phyloP scores from a whole-genome alignment of 2,329 filamentous ascomycete genomes.

The Xylaria sp. region DNA sequence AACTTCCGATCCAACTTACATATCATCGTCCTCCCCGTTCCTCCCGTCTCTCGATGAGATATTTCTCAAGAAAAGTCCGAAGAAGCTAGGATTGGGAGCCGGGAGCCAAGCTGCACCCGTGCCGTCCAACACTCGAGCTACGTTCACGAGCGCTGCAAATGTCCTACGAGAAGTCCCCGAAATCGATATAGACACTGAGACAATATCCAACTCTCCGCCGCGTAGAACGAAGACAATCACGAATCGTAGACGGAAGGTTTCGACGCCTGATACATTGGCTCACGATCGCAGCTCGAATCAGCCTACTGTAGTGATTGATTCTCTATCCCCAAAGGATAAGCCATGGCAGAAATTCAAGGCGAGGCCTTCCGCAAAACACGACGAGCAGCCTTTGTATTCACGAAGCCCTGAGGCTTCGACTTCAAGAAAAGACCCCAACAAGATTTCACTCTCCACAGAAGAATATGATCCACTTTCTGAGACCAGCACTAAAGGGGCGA shows the following conservation, averaged over 20 bases:
- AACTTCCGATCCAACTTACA: slow-evolving; percentile 44
- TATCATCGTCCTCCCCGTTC: slow-evolving; percentile 65
- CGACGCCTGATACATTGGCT: slow-evolving; percentile 14
- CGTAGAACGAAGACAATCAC: slow-evolving; percentile 38
- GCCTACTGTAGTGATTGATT: slow-evolving; percentile 38
- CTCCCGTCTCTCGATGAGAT: slow-evolving; percentile 65
- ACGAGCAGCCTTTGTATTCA: slow-evolving; percentile 3
- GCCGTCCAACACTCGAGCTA: slow-evolving; percentile 51
- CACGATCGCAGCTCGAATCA: slow-evolving; percentile 31
- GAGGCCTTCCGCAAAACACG: slow-evolving; percentile 28
- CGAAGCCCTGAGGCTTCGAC: not conserved
- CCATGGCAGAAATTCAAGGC: slow-evolving; percentile 53
- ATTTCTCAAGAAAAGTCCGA: slow-evolving; percentile 52
- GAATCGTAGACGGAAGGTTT: slow-evolving; percentile 32
- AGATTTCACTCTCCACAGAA: slow-evolving; percentile 43
- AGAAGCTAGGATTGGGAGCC: slow-evolving; percentile 50
- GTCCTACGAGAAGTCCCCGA: slow-evolving; percentile 52
- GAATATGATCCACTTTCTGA: slow-evolving; percentile 28
- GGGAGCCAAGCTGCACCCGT: slow-evolving; percentile 54
- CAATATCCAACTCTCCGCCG: slow-evolving; percentile 43
- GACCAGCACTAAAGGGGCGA: not conserved
- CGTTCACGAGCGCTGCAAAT: slow-evolving; percentile 58
- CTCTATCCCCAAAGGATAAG: slow-evolving; percentile 48
- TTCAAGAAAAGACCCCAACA: slow-evolving; percentile 20
- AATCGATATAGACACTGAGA: slow-evolving; percentile 47